These are phyloP conservation scores for Mycena metata DNA, from an alignment of 768 basidiomycete genomes.

Conservation along the genomic window DNA sequence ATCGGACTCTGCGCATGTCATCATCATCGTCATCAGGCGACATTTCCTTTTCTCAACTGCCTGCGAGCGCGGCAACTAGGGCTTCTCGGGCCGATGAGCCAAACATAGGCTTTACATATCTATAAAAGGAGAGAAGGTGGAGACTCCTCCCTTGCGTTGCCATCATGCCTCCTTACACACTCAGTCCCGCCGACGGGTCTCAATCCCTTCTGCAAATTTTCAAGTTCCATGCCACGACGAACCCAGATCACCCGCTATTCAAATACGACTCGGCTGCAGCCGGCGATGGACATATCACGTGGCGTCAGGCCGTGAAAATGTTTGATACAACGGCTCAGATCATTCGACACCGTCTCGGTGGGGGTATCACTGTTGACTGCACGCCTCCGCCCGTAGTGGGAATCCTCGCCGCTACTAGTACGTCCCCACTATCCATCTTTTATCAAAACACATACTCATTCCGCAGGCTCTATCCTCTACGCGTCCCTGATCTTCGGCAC, in stretches of 20 bases:
- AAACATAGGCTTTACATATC: no score
- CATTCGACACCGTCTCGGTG: neutral
- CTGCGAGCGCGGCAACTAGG: no score
- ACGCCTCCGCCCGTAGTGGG: conserved; percentile 11
- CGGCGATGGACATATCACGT: conserved; percentile 11
- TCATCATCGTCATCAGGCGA: no score
- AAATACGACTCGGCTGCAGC: conserved; percentile 9
- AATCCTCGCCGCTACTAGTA: conserved; percentile 18
- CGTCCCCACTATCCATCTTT: neutral
- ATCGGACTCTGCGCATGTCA: no score
- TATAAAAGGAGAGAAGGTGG: no score
- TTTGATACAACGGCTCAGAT: conserved; percentile 19
- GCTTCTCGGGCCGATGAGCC: no score
- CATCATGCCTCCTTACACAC: conserved; percentile 7
- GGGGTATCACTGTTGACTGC: neutral
- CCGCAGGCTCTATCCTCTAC: conserved; percentile 10
- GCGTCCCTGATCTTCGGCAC: conserved; percentile 10
- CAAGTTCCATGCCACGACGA: conserved; percentile 21
- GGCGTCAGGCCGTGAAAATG: conserved; percentile 17
- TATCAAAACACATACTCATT: neutral
- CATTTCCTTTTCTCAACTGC: no score
- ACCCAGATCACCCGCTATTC: conserved; percentile 18
- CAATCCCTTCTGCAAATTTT: conserved; percentile 9
- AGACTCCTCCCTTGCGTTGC: neutral
- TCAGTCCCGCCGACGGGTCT: neutral